phyloP scores from a whole-genome alignment of 2,329 filamentous ascomycete genomes.

The Botrytis elliptica region DNA sequence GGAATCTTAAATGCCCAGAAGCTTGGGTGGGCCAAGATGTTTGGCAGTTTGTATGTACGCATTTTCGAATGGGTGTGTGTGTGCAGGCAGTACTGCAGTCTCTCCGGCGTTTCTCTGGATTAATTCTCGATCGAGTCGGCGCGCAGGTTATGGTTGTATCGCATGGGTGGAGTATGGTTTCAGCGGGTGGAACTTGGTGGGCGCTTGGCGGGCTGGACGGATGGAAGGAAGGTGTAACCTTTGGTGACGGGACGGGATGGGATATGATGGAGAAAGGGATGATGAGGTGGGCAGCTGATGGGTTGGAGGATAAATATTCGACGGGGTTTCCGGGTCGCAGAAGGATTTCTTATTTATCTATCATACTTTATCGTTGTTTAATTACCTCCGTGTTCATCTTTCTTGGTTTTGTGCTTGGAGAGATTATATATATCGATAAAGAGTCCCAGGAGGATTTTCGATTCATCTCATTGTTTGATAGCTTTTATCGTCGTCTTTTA shows the following conservation, averaged over 20 bases:
- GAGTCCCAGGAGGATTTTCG: neutral
- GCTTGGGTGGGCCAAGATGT: neutral
- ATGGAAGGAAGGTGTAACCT: neutral
- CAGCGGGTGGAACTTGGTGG: neutral
- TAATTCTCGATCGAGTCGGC: neutral
- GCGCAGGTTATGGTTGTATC: neutral
- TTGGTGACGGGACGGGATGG: neutral
- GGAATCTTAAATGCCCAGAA: neutral
- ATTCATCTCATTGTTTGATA: neutral
- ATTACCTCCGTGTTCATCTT: neutral
- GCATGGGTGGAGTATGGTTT: constrained; percentile 5
- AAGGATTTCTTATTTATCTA: neutral
- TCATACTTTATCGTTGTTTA: neutral
- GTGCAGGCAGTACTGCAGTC: neutral
- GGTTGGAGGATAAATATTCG: neutral
- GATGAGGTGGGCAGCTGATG: neutral
- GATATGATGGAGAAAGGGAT: neutral
- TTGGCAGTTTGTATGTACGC: neutral
- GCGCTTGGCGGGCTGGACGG: neutral
- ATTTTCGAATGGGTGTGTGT: neutral
- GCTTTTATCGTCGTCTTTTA: neutral
- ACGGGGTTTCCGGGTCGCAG: neutral
- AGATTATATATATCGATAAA: neutral
- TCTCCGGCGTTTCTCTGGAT: neutral
- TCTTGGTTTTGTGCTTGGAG: neutral